These are phyloP conservation scores for Boletus sp. DNA, from an alignment of 1,284 basidiomycete species.

Conservation along the genomic window DNA sequence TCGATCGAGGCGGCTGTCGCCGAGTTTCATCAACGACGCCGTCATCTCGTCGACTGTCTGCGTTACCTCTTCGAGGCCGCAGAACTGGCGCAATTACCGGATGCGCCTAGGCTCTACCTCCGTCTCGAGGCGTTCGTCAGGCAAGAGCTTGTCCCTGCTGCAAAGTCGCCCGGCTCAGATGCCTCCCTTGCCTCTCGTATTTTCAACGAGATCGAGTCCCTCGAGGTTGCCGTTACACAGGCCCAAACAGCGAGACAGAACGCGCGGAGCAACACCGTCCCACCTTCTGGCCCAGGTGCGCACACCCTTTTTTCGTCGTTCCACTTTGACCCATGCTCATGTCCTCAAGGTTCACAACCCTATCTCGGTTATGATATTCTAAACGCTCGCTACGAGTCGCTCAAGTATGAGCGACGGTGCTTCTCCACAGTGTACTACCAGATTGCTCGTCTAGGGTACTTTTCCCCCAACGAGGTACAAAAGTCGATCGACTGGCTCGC, in stretches of 20 bases:
- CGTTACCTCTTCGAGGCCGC: conserved; percentile 48
- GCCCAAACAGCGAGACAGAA: conserved; percentile 56
- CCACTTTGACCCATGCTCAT: conserved; percentile 13
- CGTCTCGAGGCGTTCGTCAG: conserved; percentile 52
- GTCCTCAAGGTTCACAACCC: conserved; percentile 36
- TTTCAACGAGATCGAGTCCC: conserved; percentile 57
- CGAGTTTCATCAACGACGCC: conserved; percentile 63
- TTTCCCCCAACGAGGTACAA: conserved; percentile 57
- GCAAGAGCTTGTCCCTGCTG: conserved; percentile 46
- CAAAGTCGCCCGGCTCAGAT: conserved; percentile 33
- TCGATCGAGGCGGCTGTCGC: conserved; percentile 62
- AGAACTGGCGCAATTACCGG: conserved; percentile 36
- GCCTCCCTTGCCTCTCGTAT: conserved; percentile 50
- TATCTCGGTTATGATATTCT: conserved; percentile 63
- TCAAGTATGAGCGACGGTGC: conserved; percentile 67
- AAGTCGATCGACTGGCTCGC: conserved; percentile 64
- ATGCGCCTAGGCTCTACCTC: conserved; percentile 42
- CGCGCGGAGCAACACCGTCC: conserved; percentile 57
- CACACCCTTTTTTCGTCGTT: neutral
- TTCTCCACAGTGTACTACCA: conserved; percentile 61
- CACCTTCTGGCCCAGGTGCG: conserved; percentile 52
- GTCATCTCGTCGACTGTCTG: conserved; percentile 61
- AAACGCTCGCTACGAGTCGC: conserved; percentile 61
- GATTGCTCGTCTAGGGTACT: conserved; percentile 59
- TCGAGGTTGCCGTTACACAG: conserved; percentile 49